Evolutionary conservation across 1,139 yeast genomes (phyloP), one percentile per base, ranked within the genome.

Genomic region (Blastobotrys proliferans): DNA sequence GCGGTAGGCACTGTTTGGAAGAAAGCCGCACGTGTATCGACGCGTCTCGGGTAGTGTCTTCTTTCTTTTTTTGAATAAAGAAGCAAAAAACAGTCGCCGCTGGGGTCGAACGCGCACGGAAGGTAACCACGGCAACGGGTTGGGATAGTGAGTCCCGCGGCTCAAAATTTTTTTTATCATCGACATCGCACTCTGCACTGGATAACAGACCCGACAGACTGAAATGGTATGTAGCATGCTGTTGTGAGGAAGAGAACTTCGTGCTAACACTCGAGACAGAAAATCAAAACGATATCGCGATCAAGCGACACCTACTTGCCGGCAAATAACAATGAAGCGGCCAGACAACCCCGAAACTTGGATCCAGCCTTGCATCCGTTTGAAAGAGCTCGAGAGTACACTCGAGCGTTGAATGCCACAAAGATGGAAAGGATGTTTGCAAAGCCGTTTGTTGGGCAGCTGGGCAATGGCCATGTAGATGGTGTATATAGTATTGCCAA

Each of bases 341-440:
- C 92, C 3, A 77, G 94, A 18, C 67, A 87, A 43, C 94, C 97
- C 0, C 74, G 98, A 50, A 94, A 94, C 64, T 70, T 94, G 58
- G 83, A 92, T 60, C 97, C 98, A 2, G 95, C 94, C 17, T 71
- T 92, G 41, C 99, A 94, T 66, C 98, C 97, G 0, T 92, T 92
- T 59, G 97, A 94, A 66, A 74, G 97, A 53, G 97, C 97, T 3
- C 73, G 98, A 61, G 98, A 94, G 64, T 94, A 94, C 60, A 86
- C 97, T 14, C 77, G 90, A 53, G 98, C 98, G 1, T 67, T 94
- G 43, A 90, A 88, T 47, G 97, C 98, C 20, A 90, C 97, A 14
- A 94, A 94, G 63, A 66, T 94, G 67, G 97, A 90, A 60, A 73
- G 97, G 54, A 83, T 92, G 86, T 92, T 94, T 74, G 98, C 99